Base-by-base conservation (phyloP, 2,329 filamentous ascomycete genomes). In the Pseudocercospora vitis region DNA sequence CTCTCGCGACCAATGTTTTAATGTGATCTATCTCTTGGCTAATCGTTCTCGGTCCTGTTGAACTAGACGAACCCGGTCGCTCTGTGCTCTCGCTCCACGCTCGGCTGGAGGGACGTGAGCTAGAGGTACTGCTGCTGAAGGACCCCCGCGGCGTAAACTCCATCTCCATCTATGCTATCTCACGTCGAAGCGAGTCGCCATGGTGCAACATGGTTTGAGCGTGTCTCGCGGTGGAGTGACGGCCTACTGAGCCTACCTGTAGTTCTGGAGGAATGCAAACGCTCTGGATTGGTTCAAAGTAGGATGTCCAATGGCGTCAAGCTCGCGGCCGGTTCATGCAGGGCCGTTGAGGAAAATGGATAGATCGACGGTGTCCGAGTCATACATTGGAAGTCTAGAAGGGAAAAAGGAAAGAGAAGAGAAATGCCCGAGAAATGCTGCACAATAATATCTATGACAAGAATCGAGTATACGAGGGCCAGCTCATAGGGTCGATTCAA, bases 21-120 rank as follows among this genome's bases (percentile, higher is more conserved):
- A 66, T 66, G 24, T 65, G 63, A 9, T 66, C 64, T 14, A 66
- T 60, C 21, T 65, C 64, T 31, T 60, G 62, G 7, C 54, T 52
- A 4, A 66, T 52, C 7, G 56, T 54, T 7, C 54, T 53, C 26
- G 56, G 29, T 16, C 49, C 53, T 39, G 28, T 37, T 9, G 53
- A 52, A n/a, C n/a, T n/a, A n/a, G n/a, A n/a, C 2, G 53, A 56
- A 3, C 42, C 53, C 4, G 53, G 53, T 8, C 53, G 44, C 26
- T 56, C 53, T 35, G 53, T 56, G 16, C 49, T 49, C 18, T 56
- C 53, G 49, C 53, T 56, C 53, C 53, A 56, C 44, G 53, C 53
- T 50, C 53, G 53, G 21, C 48, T 52, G 4, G 53, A 45, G 23
- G 53, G 53, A 11, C 53, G 53, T 29, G 49, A 52, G 32, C 32